These are phyloP conservation scores for Eustoma russellianum DNA, from an alignment of 257 asterid species.

Conservation along the genomic window DNA sequence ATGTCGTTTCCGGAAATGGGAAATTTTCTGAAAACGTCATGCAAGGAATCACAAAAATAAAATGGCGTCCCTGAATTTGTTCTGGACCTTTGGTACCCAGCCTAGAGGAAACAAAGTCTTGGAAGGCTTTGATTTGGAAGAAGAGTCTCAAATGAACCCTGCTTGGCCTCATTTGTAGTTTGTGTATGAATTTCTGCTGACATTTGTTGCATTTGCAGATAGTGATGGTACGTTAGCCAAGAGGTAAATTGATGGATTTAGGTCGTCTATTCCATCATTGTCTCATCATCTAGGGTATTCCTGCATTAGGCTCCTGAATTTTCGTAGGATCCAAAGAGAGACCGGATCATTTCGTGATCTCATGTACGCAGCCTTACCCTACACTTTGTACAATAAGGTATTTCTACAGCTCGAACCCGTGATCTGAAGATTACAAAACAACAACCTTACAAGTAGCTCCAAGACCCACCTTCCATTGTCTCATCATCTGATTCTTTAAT, in stretches of 20 bases:
- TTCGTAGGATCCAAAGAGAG: too few species aligned
- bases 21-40: constrained; percentile 52
- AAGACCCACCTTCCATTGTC: too few species aligned
- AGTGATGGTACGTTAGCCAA: constrained; percentile 87
- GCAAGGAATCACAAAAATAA: constrained; percentile 58
- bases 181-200: constrained; percentile 73
- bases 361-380: too few species aligned
- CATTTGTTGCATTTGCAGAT: constrained; percentile 80
- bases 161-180: constrained; percentile 90
- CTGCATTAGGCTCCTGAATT: too few species aligned
- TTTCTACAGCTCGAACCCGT: too few species aligned
- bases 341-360: too few species aligned
- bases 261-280: too few species aligned
- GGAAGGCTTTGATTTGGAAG: constrained; percentile 74
- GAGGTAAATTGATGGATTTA: constrained; percentile 75
- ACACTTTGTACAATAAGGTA: too few species aligned
- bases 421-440: too few species aligned
- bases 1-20: constrained; percentile 58
- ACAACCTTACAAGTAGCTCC: too few species aligned
- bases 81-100: constrained; percentile 51
- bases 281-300: too few species aligned
- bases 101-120: constrained; percentile 58
- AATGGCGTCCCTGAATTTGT: constrained; percentile 67
- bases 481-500: too few species aligned
- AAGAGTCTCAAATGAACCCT: constrained; percentile 81